phyloP scores from a whole-genome alignment of 495 filamentous ascomycete genomes.

The Aspergillus cristatus region DNA sequence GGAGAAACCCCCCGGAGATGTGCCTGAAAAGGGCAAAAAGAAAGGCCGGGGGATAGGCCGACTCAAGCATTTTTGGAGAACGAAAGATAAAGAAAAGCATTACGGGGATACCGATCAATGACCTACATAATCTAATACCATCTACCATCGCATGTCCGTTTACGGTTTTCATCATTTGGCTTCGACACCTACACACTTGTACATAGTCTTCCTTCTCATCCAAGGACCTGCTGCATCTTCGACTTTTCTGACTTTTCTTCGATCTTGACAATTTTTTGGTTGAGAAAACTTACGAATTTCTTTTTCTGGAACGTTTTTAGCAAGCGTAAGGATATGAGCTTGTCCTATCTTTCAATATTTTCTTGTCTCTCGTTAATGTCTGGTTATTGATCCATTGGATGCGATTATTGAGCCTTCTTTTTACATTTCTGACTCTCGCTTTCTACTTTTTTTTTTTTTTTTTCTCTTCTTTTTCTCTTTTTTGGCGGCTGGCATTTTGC shows the following conservation, averaged over 20 bases:
- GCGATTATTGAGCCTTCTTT: constrained; percentile 7
- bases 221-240: not conserved
- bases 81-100: constrained; percentile 39
- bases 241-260: constrained; percentile 10
- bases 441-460: constrained; percentile 9
- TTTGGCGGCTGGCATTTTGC: too few species aligned
- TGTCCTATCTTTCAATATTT: constrained; percentile 11
- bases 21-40: constrained; percentile 54
- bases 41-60: constrained; percentile 70
- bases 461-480: constrained; percentile 13
- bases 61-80: constrained; percentile 78
- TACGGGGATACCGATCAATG: constrained; percentile 16
- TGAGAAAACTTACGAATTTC: constrained; percentile 36
- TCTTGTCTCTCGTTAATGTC: constrained; percentile 33
- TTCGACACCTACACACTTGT: constrained; percentile 14
- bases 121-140: constrained; percentile 14
- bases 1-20: constrained; percentile 45
- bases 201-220: constrained; percentile 15
- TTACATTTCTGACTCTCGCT: constrained; percentile 10
- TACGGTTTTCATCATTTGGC: not conserved
- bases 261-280: constrained; percentile 9
- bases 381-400: constrained; percentile 4
- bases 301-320: constrained; percentile 25
- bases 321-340: constrained; percentile 29
- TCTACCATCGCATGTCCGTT: too few species aligned